Conservation (phyloP, 2,329 filamentous ascomycete species). For the Botryotinia globosa region DNA sequence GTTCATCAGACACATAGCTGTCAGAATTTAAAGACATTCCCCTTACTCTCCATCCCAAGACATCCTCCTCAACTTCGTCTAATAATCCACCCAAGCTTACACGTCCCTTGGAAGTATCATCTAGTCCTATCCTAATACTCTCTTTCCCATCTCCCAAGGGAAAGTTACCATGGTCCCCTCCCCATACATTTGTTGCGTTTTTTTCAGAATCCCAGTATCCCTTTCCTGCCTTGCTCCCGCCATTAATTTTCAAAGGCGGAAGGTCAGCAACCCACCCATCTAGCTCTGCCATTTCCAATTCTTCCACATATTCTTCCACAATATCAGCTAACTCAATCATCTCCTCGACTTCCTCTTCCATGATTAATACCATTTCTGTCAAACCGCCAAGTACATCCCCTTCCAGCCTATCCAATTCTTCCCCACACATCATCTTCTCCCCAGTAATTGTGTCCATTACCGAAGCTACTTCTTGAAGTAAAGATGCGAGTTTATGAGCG, state of each 20-base stretch:
- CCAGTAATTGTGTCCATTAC: constrained; percentile 18
- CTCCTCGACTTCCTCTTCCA: constrained; percentile 18
- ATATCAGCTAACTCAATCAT: constrained; percentile 15
- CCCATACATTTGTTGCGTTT: neutral
- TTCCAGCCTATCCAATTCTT: constrained; percentile 11
- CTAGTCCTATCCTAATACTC: neutral
- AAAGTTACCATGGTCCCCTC: neutral
- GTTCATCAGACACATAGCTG: neutral
- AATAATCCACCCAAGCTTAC: constrained; percentile 4
- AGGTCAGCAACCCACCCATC: constrained; percentile 7
- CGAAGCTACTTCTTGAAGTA: constrained; percentile 15
- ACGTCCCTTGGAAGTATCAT: neutral
- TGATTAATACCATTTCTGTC: constrained; percentile 16
- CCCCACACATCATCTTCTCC: constrained; percentile 16
- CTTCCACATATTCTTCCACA: constrained; percentile 18
- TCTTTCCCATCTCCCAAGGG: neutral
- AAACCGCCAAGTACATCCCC: constrained; percentile 11
- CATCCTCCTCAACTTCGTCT: constrained; percentile 13
- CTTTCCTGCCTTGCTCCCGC: neutral
- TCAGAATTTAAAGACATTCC: neutral
- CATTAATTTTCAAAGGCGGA: neutral
- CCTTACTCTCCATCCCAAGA: constrained; percentile 13
- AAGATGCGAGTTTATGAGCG: constrained; percentile 5
- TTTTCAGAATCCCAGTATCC: neutral
- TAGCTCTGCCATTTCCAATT: constrained; percentile 9